A percentile compares a stretch with the other conserved stretches of the same genome.
Conservation (phyloP, 179 eudicot genomes). For the Drosera spatulata region DNA sequence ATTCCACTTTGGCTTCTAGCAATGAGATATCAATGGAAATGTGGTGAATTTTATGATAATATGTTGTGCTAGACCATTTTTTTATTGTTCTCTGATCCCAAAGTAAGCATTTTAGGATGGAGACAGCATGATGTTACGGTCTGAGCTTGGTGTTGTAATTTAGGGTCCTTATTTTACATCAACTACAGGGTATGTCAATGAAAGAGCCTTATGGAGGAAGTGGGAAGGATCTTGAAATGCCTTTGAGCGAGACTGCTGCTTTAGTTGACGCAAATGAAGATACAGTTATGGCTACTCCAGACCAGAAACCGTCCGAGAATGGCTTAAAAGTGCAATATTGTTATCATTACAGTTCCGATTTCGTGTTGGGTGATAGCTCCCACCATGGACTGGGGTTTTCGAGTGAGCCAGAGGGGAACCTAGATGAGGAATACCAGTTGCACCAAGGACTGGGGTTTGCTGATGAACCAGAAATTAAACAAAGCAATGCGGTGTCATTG, state of each 20-base stretch:
- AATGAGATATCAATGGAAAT: too few species aligned
- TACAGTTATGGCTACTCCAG: constrained; percentile 42
- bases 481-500: constrained; percentile 17
- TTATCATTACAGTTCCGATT: constrained; percentile 46
- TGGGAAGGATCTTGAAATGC: too few species aligned
- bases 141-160: too few species aligned
- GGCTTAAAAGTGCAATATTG: constrained; percentile 25
- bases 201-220: too few species aligned
- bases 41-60: too few species aligned
- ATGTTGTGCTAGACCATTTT: too few species aligned
- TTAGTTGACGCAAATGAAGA: constrained; percentile 36
- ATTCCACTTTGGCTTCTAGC: too few species aligned
- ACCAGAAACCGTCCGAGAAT: constrained; percentile 27
- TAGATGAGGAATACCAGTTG: constrained; percentile 22
- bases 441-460: constrained; percentile 70
- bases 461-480: constrained; percentile 16
- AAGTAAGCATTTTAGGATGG: too few species aligned
- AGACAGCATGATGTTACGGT: too few species aligned
- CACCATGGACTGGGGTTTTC: constrained; percentile 60
- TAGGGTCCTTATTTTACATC: too few species aligned
- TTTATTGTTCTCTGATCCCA: too few species aligned
- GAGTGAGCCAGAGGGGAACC: constrained; percentile 27
- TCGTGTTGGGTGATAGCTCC: constrained; percentile 54
- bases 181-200: too few species aligned
- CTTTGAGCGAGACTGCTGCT: not conserved